Evolutionary conservation across 129 eudicot species (phyloP), one percentile per base, ranked within the genome.

Genomic region (Chrysanthemum makinoi): DNA sequence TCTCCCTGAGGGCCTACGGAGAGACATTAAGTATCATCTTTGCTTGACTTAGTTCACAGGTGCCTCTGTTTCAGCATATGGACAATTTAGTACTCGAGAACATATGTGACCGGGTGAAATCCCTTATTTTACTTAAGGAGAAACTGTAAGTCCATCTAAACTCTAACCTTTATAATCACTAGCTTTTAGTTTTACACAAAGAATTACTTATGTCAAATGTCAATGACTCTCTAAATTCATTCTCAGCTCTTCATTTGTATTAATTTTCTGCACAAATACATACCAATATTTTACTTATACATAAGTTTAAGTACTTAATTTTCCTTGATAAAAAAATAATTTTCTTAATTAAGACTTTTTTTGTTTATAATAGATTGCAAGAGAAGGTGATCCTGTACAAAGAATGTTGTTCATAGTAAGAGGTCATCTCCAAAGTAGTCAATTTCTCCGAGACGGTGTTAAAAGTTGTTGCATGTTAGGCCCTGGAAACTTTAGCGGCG

Each of bases 31-130:
- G 80, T 90, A 95, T 69, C 97, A 95, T 71, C 91, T 95, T 35
- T 95, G 99, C 67, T 83, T 95, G 70, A 95, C 68, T 84, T 95
- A 80, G 96, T 95, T 4, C 79, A 75, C 99, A 95, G 94, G 99
- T 95, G 26, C 99, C 99, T 62, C 73, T 95, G 57, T 95, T 95
- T 80, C 99, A 95, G 64, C 99, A 95, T 74, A 95, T 95, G 99
- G 99, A 95, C 68, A 87, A 81, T 74, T 72, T 95, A 70, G 99
- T 95, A 52, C 87, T 95, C 10, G 99, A 95, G 80, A 95, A 95
- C 74, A 95, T 95, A 22, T 95, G 99, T 74, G 99, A 90, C 73
- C 91, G 99, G 0, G 97, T 95, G 16, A 95, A 95, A 79, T 95
- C 99, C 66, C 89, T 95, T 71, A 86, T 95, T 54, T 90, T 95